Conservation (phyloP, 352 stramenopile genomes). For the Paralagenidium karlingii region DNA sequence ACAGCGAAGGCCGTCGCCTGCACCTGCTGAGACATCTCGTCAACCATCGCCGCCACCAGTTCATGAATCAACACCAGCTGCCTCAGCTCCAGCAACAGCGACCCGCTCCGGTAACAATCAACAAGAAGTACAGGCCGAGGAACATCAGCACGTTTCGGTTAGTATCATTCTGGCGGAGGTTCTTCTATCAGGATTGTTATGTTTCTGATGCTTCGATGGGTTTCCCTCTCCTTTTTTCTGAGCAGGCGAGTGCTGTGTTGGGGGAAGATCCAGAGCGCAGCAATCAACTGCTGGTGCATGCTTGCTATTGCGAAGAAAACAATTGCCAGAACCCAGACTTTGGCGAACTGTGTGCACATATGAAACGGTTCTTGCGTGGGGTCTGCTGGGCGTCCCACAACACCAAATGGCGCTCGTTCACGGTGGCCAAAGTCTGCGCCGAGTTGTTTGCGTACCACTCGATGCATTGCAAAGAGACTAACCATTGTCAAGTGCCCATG, state of each 20-base stretch:
- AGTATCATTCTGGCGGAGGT: too few relatives aligned
- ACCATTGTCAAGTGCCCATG: slow-evolving; percentile 10
- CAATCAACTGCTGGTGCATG: slow-evolving; percentile 42
- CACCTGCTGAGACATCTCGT: too few relatives aligned
- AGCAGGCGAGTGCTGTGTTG: slow-evolving; percentile 28
- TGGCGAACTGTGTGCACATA: slow-evolving; percentile 29
- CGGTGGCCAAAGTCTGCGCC: slow-evolving; percentile 24
- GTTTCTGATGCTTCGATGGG: too few relatives aligned
- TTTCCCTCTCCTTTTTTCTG: too few relatives aligned
- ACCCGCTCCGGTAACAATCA: too few relatives aligned
- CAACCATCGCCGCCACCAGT: too few relatives aligned
- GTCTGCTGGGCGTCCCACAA: slow-evolving; percentile 55
- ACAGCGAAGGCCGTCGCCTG: too few relatives aligned
- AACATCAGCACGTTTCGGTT: too few relatives aligned
- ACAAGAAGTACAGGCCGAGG: too few relatives aligned
- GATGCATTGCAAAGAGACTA: slow-evolving; percentile 17
- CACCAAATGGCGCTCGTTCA: slow-evolving; percentile 29
- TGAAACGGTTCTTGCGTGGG: slow-evolving; percentile 57
- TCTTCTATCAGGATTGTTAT: too few relatives aligned
- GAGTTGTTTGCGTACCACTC: slow-evolving; percentile 44
- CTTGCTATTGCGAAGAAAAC: slow-evolving; percentile 34
- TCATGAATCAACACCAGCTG: too few relatives aligned
- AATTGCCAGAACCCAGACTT: slow-evolving; percentile 24
- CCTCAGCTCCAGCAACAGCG: too few relatives aligned
- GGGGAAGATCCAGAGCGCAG: slow-evolving; percentile 22